Evolutionary conservation across 1,284 basidiomycete species (phyloP).

Genomic region (Serendipita sp.): DNA sequence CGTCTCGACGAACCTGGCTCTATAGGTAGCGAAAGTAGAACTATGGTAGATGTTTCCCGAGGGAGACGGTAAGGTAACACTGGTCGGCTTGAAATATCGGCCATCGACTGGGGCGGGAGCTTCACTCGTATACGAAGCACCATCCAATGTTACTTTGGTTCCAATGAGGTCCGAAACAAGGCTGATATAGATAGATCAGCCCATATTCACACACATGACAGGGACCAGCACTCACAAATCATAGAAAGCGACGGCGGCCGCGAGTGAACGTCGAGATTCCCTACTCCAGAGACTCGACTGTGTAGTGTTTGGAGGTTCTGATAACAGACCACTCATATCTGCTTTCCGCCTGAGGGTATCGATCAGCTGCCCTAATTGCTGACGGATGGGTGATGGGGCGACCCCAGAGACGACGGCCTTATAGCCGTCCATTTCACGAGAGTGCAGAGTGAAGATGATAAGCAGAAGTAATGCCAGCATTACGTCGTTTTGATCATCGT

Average conservation of each 20-base stretch:
- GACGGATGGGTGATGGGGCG: neutral
- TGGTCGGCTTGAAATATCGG: neutral
- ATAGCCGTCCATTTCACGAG: neutral
- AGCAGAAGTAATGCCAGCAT: neutral
- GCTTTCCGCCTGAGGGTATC: neutral
- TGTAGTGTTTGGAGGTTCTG: neutral
- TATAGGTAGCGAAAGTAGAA: neutral
- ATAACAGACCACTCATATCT: neutral
- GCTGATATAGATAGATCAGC: neutral
- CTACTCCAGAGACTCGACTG: neutral
- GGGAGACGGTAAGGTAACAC: neutral
- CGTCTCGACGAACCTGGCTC: neutral
- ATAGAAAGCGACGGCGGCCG: constrained; percentile 3
- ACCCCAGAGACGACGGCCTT: constrained; percentile 1
- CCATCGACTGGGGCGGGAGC: neutral
- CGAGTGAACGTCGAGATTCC: neutral
- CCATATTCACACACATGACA: neutral
- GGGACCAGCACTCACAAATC: neutral
- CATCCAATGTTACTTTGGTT: neutral
- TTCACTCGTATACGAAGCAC: neutral
- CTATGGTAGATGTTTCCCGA: neutral
- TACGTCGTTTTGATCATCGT: neutral
- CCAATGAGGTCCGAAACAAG: neutral
- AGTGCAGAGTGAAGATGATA: neutral
- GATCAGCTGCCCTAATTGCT: neutral